Base-by-base conservation (phyloP, 345 rosid genomes). In the Euclidium syriacum region DNA sequence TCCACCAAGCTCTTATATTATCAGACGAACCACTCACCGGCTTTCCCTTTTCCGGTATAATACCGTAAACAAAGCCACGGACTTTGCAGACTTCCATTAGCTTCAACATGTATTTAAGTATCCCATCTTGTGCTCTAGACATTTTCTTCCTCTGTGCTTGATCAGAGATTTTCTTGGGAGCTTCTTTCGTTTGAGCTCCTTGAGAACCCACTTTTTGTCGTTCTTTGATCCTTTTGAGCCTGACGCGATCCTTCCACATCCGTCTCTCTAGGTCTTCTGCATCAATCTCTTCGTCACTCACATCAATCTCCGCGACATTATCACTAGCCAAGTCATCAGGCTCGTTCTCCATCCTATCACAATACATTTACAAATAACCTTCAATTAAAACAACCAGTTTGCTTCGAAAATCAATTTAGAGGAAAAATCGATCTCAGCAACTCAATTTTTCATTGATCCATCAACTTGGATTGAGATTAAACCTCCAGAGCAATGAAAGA, bases 131-230 rank as follows among this genome's bases (percentile, higher is more conserved):
- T 2, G 99, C 99, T 76, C 99, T 80, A 0, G 99, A 86, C 99
- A 95, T 95, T 66, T 95, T 95, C 85, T 95, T 95, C 80, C 99
- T 84, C 73, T 79, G 85, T n/a, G 99, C 99, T 73, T 95, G 99
- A 67, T 90, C 97, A 11, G 94, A 72, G 8, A 79, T 52, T 58
- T 81, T 91, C 86, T 86, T 95, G 0, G 68, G 68, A 8, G 12
- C 8, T 56, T 90, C 91, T 73, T 86, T 88, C 30, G 83, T 85
- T 2, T 78, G 84, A 64, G 88, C 85, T 79, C 71, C 80, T 44
- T 65, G 82, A 5, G 94, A 86, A 6, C 72, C 90, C 26, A 71
- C 63, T 79, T 82, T 90, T 58, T 85, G 85, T 34, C 68, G 79
- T 30, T 90, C 99, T 69, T 86, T 90, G 16, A 95, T 77, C 78